These are phyloP conservation scores for Lophiotrema nucula DNA, from an alignment of 495 filamentous ascomycete species.

Conservation along the genomic window DNA sequence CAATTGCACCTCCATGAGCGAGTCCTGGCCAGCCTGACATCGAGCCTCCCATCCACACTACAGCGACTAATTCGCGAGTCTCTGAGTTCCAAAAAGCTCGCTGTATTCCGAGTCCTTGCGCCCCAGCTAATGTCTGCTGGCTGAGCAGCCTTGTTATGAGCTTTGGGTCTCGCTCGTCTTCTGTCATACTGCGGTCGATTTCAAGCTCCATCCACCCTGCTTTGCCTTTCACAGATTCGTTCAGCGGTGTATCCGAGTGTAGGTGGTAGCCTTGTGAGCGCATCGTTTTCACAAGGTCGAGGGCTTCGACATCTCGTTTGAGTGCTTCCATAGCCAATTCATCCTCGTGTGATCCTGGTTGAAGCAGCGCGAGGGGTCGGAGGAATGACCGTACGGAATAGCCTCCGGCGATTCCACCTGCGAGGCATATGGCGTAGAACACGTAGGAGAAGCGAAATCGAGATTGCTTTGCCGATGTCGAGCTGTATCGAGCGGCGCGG, in stretches of 20 bases:
- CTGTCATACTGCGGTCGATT: slow-evolving; percentile 8
- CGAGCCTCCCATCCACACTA: slow-evolving; percentile 64
- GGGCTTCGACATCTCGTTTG: slow-evolving; percentile 33
- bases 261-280: slow-evolving; percentile 25
- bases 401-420: slow-evolving; percentile 10
- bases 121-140: slow-evolving; percentile 28
- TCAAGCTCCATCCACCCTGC: slow-evolving; percentile 34
- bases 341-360: slow-evolving; percentile 36
- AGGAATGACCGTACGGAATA: slow-evolving; percentile 9
- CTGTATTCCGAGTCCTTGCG: slow-evolving; percentile 36
- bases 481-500: not conserved
- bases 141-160: slow-evolving; percentile 10
- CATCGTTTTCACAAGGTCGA: slow-evolving; percentile 38
- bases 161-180: slow-evolving; percentile 7
- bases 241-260: slow-evolving; percentile 22
- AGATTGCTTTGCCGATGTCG: slow-evolving; percentile 5
- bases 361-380: slow-evolving; percentile 33
- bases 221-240: slow-evolving; percentile 15
- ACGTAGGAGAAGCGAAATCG: slow-evolving; percentile 19
- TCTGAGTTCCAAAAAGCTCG: slow-evolving; percentile 52
- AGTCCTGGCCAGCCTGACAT: slow-evolving; percentile 72
- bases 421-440: slow-evolving; percentile 10
- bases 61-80: slow-evolving; percentile 47
- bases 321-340: slow-evolving; percentile 30
- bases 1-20: slow-evolving; percentile 72